Evolutionary conservation across 2,329 filamentous ascomycete species (phyloP).

Genomic region (Ophiostoma sp.): DNA sequence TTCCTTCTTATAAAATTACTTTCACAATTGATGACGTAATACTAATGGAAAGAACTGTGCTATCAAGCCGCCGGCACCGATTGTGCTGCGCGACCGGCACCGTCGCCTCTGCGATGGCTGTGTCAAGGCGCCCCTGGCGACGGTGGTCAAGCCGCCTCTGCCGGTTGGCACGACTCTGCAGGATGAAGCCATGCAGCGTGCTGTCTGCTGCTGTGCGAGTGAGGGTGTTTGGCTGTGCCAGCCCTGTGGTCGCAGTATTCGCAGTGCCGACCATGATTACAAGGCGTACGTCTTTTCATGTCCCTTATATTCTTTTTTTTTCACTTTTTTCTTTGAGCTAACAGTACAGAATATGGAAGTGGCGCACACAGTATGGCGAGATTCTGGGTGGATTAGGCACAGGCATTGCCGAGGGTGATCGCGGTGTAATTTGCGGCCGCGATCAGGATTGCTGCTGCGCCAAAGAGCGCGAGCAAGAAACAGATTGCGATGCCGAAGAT

Average conservation of each 20-base stretch:
- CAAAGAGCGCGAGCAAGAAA: conserved; percentile 72
- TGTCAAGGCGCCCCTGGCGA: conserved; percentile 61
- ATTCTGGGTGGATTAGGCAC: conserved; percentile 75
- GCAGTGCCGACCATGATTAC: conserved; percentile 54
- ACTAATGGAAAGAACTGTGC: conserved; percentile 67
- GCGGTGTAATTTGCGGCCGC: conserved; percentile 84
- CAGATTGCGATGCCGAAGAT: conserved; percentile 78
- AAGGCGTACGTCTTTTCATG: conserved; percentile 42
- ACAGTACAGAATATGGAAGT: conserved; percentile 66
- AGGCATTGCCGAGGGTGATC: conserved; percentile 80
- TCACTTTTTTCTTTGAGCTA: conserved; percentile 9
- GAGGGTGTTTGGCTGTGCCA: conserved; percentile 77
- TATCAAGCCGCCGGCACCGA: conserved; percentile 69
- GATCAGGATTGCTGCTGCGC: conserved; percentile 69
- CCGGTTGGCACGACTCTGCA: conserved; percentile 44
- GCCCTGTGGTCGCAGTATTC: conserved; percentile 69
- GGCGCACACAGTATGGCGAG: conserved; percentile 79
- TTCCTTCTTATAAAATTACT: not conserved
- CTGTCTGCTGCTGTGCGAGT: conserved; percentile 48
- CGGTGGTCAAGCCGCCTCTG: conserved; percentile 44
- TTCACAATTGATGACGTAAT: no score
- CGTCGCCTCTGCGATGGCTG: conserved; percentile 76
- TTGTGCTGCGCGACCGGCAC: conserved; percentile 65
- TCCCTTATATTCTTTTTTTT: not conserved
- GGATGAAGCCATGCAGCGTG: conserved; percentile 52